A percentile compares a stretch with the other conserved stretches of the same genome.
Conservation (phyloP, 495 filamentous ascomycete genomes). For the Clavariopsis aquatica region DNA sequence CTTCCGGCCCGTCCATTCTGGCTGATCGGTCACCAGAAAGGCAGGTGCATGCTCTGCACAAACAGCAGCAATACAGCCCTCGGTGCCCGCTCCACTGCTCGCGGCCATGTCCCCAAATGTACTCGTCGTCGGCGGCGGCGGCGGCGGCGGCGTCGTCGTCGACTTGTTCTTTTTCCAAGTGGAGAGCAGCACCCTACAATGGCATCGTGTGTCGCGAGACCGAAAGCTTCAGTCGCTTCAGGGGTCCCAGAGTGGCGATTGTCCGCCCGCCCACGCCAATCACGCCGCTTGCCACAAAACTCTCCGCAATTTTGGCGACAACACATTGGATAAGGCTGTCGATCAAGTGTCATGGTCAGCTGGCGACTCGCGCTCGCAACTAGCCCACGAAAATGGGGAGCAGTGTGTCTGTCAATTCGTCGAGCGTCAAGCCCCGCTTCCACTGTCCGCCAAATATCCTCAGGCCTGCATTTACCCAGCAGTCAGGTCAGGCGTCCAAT, state of each 20-base stretch:
- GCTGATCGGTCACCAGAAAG: constrained; percentile 5
- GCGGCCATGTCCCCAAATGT: too few relatives aligned
- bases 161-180: background rate
- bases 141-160: too few relatives aligned
- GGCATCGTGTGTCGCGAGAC: background rate
- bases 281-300: background rate
- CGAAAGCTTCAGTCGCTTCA: too few relatives aligned
- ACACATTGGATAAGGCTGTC: constrained; percentile 22
- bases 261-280: background rate
- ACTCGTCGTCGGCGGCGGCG: too few relatives aligned
- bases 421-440: constrained; percentile 7
- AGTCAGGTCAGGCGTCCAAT: background rate
- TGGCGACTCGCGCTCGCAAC: background rate
- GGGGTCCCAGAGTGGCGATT: background rate
- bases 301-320: constrained; percentile 14
- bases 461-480: constrained; percentile 20
- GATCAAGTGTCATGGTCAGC: constrained; percentile 27
- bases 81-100: constrained; percentile 1
- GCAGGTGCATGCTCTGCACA: constrained; percentile 21
- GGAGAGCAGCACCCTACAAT: background rate
- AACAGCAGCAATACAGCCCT: background rate
- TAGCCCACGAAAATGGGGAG: constrained; percentile 12
- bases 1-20: too few relatives aligned
- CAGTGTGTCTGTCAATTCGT: constrained; percentile 16
- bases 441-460: constrained; percentile 10